phyloP scores from a whole-genome alignment of 2,329 filamentous ascomycete species.

The Pseudocercospora pini-densiflorae region DNA sequence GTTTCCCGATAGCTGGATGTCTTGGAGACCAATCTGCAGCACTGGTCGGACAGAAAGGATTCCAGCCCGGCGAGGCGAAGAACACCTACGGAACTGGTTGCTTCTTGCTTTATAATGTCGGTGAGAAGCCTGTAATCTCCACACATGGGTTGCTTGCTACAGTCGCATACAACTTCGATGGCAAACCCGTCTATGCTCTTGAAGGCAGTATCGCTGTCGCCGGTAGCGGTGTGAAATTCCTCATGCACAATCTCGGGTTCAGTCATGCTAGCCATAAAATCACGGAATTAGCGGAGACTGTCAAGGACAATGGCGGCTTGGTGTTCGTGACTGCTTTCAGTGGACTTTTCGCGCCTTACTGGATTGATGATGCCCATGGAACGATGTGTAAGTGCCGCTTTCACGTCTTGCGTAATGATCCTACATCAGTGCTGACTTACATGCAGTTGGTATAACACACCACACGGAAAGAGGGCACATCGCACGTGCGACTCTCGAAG shows the following conservation, averaged over 20 bases:
- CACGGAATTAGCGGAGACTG: conserved; percentile 65
- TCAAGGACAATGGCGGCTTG: conserved; percentile 79
- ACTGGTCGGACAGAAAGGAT: conserved; percentile 72
- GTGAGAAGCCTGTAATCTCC: conserved; percentile 82
- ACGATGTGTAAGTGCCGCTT: conserved; percentile 68
- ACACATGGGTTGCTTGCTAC: conserved; percentile 83
- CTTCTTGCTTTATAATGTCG: conserved; percentile 88
- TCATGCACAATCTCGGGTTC: conserved; percentile 68
- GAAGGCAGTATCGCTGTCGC: conserved; percentile 82
- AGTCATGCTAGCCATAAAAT: conserved; percentile 67
- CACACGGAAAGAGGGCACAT: conserved; percentile 86
- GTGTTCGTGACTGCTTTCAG: conserved; percentile 89
- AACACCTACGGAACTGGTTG: conserved; percentile 92
- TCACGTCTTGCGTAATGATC: background rate
- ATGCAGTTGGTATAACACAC: conserved; percentile 48
- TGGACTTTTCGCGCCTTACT: conserved; percentile 89
- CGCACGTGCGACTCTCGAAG: conserved; percentile 85
- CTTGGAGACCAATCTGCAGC: conserved; percentile 86
- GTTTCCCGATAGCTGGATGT: conserved; percentile 78
- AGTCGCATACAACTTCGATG: conserved; percentile 82
- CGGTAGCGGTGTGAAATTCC: conserved; percentile 75
- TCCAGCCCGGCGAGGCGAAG: conserved; percentile 80
- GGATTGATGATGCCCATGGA: conserved; percentile 90
- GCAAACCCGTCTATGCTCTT: conserved; percentile 72
- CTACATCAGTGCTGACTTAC: conserved; percentile 10